Evolutionary conservation across 805 yeast species (phyloP).

Genomic region (Suhomyces xylopsoci): DNA sequence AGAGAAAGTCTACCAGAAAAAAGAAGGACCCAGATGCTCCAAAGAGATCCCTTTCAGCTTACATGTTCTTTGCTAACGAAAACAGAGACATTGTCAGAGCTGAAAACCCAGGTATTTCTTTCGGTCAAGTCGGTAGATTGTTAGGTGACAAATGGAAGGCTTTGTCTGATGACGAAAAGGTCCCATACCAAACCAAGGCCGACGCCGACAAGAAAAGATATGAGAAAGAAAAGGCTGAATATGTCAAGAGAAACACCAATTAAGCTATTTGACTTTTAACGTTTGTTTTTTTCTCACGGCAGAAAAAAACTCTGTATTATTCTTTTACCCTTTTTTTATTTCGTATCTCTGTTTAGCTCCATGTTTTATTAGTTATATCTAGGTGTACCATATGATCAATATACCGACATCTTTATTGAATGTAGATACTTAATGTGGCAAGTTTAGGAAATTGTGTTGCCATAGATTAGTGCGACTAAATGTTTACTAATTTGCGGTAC

Average conservation of each 20-base stretch:
- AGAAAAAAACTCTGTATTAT: slow-evolving; percentile 1
- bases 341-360: slow-evolving; percentile 6
- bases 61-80: slow-evolving; percentile 98
- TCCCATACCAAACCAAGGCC: slow-evolving; percentile 90
- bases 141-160: slow-evolving; percentile 98
- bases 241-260: slow-evolving; percentile 42
- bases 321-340: slow-evolving; percentile 4
- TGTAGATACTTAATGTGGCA: background rate
- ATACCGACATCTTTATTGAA: slow-evolving; percentile 1
- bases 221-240: slow-evolving; percentile 91
- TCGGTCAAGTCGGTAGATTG: slow-evolving; percentile 92
- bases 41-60: slow-evolving; percentile 96
- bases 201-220: slow-evolving; percentile 96
- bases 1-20: slow-evolving; percentile 44
- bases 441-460: no score
- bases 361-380: slow-evolving; percentile 10
- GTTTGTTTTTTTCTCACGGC: background rate
- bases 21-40: slow-evolving; percentile 95
- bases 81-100: slow-evolving; percentile 94
- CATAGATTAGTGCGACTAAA: background rate
- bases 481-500: background rate
- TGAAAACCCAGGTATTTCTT: slow-evolving; percentile 93
- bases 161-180: slow-evolving; percentile 74
- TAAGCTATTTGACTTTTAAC: slow-evolving; percentile 3
- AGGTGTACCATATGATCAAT: slow-evolving; percentile 8